These are phyloP conservation scores for Schizosaccharomyces lindneri DNA, from an alignment of 805 yeast species.

Conservation along the genomic window DNA sequence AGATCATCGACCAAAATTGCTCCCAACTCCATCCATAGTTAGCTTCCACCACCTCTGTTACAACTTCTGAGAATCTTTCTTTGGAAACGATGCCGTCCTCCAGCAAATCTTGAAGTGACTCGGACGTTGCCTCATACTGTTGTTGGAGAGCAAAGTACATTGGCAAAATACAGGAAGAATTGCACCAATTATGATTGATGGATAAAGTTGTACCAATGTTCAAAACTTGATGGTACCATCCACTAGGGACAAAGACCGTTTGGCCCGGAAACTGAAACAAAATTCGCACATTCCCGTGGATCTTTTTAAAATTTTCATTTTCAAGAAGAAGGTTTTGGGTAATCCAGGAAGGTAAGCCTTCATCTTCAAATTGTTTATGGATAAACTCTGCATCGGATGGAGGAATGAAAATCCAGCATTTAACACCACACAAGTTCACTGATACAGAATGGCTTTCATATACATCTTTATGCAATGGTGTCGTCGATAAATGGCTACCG, in stretches of 20 bases:
- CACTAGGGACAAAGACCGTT: conserved; percentile 2
- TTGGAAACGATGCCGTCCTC: background rate
- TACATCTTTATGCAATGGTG: background rate
- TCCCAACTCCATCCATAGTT: conserved; percentile 1
- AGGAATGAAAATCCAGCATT: background rate
- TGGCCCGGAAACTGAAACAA: background rate
- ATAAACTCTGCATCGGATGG: background rate
- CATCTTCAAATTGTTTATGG: background rate
- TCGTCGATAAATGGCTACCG: background rate
- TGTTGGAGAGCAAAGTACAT: background rate
- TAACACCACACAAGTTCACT: background rate
- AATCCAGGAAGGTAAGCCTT: background rate
- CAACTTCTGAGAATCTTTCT: background rate
- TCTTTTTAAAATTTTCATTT: background rate
- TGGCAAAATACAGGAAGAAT: background rate
- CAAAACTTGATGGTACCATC: background rate
- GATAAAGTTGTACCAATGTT: background rate
- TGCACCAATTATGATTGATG: conserved; percentile 1
- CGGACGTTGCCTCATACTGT: background rate
- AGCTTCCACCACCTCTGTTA: background rate
- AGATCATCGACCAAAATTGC: background rate
- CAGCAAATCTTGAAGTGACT: background rate
- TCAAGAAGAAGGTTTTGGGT: background rate
- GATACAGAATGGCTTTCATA: background rate
- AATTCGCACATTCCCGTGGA: background rate